These are phyloP conservation scores for Salix arbutifolia DNA, from an alignment of 345 rosid genomes.

Conservation along the genomic window DNA sequence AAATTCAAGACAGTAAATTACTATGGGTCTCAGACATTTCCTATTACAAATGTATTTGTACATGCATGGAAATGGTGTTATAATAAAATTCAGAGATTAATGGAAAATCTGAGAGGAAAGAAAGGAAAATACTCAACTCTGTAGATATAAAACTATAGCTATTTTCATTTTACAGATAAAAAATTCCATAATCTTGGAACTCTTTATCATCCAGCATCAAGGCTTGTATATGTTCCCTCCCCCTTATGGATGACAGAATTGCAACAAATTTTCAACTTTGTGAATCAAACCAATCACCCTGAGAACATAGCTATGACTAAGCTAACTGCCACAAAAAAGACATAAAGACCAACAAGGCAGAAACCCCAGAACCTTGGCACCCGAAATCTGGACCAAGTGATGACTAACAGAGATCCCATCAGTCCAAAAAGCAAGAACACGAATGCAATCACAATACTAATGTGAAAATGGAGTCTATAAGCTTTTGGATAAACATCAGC, in stretches of 20 bases:
- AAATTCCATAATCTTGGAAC: constrained; percentile 12
- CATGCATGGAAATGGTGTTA: too few species aligned
- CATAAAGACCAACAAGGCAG: constrained; percentile 85
- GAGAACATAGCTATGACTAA: constrained; percentile 58
- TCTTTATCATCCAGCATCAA: not conserved
- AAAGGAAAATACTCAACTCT: not conserved
- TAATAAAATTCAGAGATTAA: too few species aligned
- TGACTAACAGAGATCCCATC: constrained; percentile 88
- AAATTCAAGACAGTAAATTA: too few species aligned
- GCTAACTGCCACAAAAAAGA: constrained; percentile 60
- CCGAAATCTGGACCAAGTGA: constrained; percentile 91
- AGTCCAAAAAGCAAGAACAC: constrained; percentile 83
- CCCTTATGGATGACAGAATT: not conserved
- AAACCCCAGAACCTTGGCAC: constrained; percentile 93
- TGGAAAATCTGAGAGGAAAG: not conserved
- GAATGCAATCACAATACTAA: constrained; percentile 78
- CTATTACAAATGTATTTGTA: too few species aligned
- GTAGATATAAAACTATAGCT: not conserved
- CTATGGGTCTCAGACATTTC: too few species aligned
- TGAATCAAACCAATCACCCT: constrained; percentile 28
- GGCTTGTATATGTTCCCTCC: not conserved
- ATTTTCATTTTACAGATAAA: constrained; percentile 21
- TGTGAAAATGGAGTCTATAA: constrained; percentile 67
- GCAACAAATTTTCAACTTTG: not conserved
- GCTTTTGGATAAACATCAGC: constrained; percentile 71